Evolutionary conservation across 345 rosid genomes (phyloP).

Genomic region (Hirschfeldia incana): DNA sequence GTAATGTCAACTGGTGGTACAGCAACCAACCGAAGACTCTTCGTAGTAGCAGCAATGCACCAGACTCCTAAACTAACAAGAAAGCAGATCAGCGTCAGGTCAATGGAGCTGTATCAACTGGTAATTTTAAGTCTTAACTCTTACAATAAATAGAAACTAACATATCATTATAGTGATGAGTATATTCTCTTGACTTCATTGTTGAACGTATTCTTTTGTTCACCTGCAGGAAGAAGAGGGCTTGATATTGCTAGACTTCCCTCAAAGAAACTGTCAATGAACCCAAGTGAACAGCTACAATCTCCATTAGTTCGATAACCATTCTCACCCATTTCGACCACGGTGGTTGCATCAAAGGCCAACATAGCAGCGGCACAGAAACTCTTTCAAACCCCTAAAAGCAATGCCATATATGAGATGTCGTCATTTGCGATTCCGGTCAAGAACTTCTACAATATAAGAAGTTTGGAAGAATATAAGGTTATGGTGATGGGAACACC

Average conservation of each 20-base stretch:
- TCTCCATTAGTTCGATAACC: too few species aligned
- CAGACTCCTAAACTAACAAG: slow-evolving; percentile 66
- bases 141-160: not conserved
- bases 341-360: too few species aligned
- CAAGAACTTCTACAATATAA: too few species aligned
- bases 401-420: not conserved
- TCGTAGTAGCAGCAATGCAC: slow-evolving; percentile 60
- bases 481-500: too few species aligned
- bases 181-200: not conserved
- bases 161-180: not conserved
- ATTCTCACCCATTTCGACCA: too few species aligned
- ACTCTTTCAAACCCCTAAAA: not conserved
- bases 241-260: slow-evolving; percentile 68
- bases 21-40: too few species aligned
- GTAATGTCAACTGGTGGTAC: too few species aligned
- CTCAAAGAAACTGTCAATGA: slow-evolving; percentile 55
- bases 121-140: slow-evolving; percentile 35
- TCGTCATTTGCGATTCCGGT: too few species aligned
- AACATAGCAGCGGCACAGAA: too few species aligned
- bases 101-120: slow-evolving; percentile 57
- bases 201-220: not conserved
- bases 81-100: slow-evolving; percentile 30
- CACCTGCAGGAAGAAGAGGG: slow-evolving; percentile 60
- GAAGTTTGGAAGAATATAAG: too few species aligned
- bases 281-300: slow-evolving; percentile 9